A percentile compares a stretch with the other conserved stretches of the same genome.
Evolutionary conservation across 164 flowering plant genomes (phyloP).

Genomic region (Macadamia tetraphylla): DNA sequence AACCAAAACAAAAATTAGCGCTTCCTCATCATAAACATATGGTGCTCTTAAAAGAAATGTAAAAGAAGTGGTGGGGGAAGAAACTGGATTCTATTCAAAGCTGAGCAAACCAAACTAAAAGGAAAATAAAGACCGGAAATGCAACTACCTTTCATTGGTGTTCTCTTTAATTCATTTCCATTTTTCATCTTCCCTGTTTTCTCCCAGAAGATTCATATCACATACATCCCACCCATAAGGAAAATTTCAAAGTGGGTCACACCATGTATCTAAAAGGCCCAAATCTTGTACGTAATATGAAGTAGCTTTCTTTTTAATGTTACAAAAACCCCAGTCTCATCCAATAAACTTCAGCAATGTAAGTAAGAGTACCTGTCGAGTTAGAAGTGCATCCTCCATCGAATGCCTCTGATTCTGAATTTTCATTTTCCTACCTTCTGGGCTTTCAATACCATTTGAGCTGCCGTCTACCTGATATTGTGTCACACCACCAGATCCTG

Average conservation of each 20-base stretch:
- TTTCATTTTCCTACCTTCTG: slow-evolving; percentile 14
- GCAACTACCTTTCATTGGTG: too few species aligned
- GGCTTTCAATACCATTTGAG: slow-evolving; percentile 18
- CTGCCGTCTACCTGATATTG: slow-evolving; percentile 23
- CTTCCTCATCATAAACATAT: background rate
- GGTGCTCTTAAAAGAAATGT: background rate
- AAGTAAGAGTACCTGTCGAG: slow-evolving; percentile 25
- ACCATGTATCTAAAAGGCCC: background rate
- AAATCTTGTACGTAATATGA: background rate
- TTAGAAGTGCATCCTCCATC: slow-evolving; percentile 25
- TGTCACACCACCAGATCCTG: slow-evolving; percentile 21
- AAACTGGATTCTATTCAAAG: background rate
- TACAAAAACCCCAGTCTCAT: too few species aligned
- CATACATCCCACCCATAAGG: background rate
- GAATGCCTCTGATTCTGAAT: slow-evolving; percentile 23
- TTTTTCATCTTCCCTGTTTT: too few species aligned
- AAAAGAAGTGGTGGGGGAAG: background rate
- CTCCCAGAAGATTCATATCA: background rate
- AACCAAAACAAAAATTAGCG: slow-evolving; percentile 3
- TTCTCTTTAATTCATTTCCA: too few species aligned
- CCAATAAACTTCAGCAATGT: background rate
- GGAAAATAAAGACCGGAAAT: background rate
- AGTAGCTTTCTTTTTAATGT: too few species aligned
- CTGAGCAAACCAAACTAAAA: background rate
- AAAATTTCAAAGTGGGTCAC: too few species aligned